Conservation (phyloP, 495 filamentous ascomycete genomes). For the Hypoxylon crocopeplum region DNA sequence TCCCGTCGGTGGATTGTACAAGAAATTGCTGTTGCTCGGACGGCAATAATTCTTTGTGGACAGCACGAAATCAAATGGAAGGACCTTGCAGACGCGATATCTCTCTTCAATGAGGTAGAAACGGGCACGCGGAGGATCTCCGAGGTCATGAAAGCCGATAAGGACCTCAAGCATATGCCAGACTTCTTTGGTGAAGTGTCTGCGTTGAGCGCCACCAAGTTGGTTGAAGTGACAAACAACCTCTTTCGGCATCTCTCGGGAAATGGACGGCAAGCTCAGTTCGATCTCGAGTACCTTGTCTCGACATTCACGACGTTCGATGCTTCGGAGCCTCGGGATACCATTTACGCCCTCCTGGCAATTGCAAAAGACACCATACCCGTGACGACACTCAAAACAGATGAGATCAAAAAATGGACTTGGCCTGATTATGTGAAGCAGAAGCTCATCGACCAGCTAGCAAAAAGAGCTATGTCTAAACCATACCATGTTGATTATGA, state of each 20-base stretch:
- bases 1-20: slow-evolving; percentile 48
- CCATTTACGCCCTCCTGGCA: slow-evolving; percentile 41
- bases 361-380: slow-evolving; percentile 39
- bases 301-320: slow-evolving; percentile 41
- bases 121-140: slow-evolving; percentile 4
- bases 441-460: slow-evolving; percentile 5
- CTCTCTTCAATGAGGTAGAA: slow-evolving; percentile 36
- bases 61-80: slow-evolving; percentile 35
- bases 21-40: slow-evolving; percentile 45
- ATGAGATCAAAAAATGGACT: slow-evolving; percentile 8
- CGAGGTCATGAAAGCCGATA: slow-evolving; percentile 1
- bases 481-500: slow-evolving; percentile 43
- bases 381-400: background rate
- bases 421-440: slow-evolving; percentile 4
- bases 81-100: slow-evolving; percentile 42
- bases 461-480: slow-evolving; percentile 16
- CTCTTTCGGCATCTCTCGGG: slow-evolving; percentile 35
- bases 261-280: slow-evolving; percentile 13
- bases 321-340: slow-evolving; percentile 40
- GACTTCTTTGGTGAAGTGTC: slow-evolving; percentile 39
- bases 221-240: slow-evolving; percentile 44
- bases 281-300: slow-evolving; percentile 43
- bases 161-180: slow-evolving; percentile 16
- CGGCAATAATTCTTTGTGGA: slow-evolving; percentile 40
- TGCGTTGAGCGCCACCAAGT: slow-evolving; percentile 41